These are phyloP conservation scores for Solanum bulbocastanum DNA, from an alignment of 257 asterid species.

Conservation along the genomic window DNA sequence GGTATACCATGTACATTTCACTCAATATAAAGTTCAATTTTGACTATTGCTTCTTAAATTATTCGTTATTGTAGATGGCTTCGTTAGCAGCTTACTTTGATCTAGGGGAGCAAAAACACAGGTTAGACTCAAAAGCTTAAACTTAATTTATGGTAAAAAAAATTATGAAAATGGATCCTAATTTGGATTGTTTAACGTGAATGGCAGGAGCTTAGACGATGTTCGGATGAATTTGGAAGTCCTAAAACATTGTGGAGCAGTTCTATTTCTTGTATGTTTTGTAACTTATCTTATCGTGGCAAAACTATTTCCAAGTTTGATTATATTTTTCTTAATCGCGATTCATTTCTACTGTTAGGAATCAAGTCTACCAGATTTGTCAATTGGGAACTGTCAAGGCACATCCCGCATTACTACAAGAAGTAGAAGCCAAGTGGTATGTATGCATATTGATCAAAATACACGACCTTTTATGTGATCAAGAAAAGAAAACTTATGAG, in stretches of 20 bases:
- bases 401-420: conserved; percentile 51
- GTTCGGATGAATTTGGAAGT: conserved; percentile 92
- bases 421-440: conserved; percentile 63
- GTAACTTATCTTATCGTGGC: background rate
- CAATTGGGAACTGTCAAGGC: conserved; percentile 26
- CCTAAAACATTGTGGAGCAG: conserved; percentile 92
- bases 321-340: too few species aligned
- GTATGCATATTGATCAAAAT: conserved; percentile 10
- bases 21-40: background rate
- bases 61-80: conserved; percentile 53
- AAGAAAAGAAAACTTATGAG: background rate
- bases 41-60: background rate
- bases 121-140: conserved; percentile 21
- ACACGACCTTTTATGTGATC: background rate
- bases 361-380: conserved; percentile 59
- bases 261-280: conserved; percentile 53
- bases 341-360: conserved; percentile 30
- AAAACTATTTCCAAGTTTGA: background rate
- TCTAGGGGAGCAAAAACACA: conserved; percentile 86
- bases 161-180: background rate
- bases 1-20: conserved; percentile 24
- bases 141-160: background rate
- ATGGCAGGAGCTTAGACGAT: conserved; percentile 82
- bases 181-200: background rate
- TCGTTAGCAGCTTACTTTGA: conserved; percentile 84